These are phyloP conservation scores for Backusella circina DNA, from an alignment of 192 early-diverging fungal genomes.

Conservation along the genomic window DNA sequence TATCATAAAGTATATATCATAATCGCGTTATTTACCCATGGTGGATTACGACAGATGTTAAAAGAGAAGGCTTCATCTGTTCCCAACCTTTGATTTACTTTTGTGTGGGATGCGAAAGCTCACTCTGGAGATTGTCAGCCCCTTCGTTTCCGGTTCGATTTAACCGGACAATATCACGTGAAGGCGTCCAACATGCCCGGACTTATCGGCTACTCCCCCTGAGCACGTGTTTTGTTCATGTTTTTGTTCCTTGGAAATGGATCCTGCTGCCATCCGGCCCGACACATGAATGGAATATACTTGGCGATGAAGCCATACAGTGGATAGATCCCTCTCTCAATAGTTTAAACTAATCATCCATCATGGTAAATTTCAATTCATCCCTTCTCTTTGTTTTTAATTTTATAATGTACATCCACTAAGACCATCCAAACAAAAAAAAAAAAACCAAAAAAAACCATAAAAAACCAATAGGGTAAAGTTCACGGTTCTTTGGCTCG, in stretches of 20 bases:
- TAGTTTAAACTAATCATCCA: conserved; percentile 15
- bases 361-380: conserved; percentile 7
- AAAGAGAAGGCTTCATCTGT: conserved; percentile 6
- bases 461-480: conserved; percentile 82
- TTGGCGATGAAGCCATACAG: neutral
- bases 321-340: conserved; percentile 5
- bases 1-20: neutral
- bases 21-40: conserved; percentile 13
- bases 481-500: conserved; percentile 99
- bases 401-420: neutral
- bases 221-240: neutral
- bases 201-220: neutral
- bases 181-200: neutral
- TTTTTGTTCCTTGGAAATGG: neutral
- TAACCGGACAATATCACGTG: neutral
- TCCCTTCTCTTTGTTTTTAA: neutral
- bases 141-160: neutral
- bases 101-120: neutral
- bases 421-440: neutral
- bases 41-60: conserved; percentile 14
- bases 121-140: neutral
- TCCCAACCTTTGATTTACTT: neutral
- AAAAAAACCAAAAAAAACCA: neutral
- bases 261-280: neutral
- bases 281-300: neutral